Evolutionary conservation across 768 basidiomycete species (phyloP).

Genomic region (Auricularia auricula-judae): DNA sequence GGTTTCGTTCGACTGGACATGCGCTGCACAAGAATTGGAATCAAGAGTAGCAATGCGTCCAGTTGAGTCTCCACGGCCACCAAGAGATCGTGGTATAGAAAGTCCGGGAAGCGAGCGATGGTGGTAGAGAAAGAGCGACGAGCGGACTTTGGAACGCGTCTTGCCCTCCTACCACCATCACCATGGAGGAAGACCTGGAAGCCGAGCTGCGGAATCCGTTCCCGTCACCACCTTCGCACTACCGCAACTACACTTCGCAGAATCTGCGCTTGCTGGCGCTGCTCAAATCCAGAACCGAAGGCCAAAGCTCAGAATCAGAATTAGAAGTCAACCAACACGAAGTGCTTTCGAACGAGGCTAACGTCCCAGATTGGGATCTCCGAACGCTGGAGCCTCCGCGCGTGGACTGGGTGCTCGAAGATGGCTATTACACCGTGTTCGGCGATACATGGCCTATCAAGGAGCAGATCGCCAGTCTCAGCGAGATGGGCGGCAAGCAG

Average conservation of each 20-base stretch:
- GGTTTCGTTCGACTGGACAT: too few relatives aligned
- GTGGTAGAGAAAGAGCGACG: too few relatives aligned
- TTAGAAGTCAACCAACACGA: slow-evolving; percentile 40
- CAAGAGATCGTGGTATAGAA: too few relatives aligned
- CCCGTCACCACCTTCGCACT: slow-evolving; percentile 80
- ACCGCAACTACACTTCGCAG: slow-evolving; percentile 61
- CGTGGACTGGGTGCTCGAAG: slow-evolving; percentile 84
- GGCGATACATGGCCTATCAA: slow-evolving; percentile 89
- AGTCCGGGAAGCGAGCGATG: too few relatives aligned
- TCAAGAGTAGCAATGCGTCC: too few relatives aligned
- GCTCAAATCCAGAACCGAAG: slow-evolving; percentile 38
- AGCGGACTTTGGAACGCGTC: too few relatives aligned
- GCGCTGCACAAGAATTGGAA: too few relatives aligned
- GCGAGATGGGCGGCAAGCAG: slow-evolving; percentile 69
- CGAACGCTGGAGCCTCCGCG: slow-evolving; percentile 73
- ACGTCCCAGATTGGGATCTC: slow-evolving; percentile 72
- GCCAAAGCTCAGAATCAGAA: slow-evolving; percentile 23
- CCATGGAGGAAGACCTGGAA: slow-evolving; percentile 59
- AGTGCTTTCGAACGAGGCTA: slow-evolving; percentile 54
- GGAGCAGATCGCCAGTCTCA: slow-evolving; percentile 72
- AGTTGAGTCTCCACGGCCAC: too few relatives aligned
- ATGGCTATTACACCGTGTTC: slow-evolving; percentile 70
- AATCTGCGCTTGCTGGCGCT: slow-evolving; percentile 61
- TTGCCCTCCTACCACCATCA: too few relatives aligned
- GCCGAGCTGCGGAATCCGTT: slow-evolving; percentile 77